These are phyloP conservation scores for Epichloe amarillans DNA, from an alignment of 2,329 filamentous ascomycete genomes.

Conservation along the genomic window DNA sequence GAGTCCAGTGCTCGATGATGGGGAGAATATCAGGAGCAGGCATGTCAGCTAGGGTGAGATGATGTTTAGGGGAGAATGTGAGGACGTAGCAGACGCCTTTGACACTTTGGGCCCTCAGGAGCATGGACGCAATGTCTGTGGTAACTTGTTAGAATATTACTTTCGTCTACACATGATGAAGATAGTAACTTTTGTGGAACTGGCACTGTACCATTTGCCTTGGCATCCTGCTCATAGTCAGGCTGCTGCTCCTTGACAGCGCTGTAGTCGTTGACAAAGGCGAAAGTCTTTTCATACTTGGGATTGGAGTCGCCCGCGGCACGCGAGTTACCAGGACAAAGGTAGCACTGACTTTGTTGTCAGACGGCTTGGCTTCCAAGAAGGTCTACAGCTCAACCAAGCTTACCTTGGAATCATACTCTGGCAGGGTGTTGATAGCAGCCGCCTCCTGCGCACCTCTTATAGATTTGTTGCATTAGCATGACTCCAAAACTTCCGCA, in stretches of 20 bases:
- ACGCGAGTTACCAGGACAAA: constrained; percentile 83
- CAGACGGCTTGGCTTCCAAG: not conserved
- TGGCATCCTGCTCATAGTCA: constrained; percentile 45
- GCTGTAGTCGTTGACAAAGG: constrained; percentile 96
- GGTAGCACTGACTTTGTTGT: constrained; percentile 54
- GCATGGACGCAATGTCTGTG: constrained; percentile 55
- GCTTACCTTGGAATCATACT: constrained; percentile 62
- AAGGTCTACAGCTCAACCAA: not conserved
- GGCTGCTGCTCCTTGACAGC: constrained; percentile 90
- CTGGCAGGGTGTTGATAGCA: constrained; percentile 54
- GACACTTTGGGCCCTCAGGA: constrained; percentile 73
- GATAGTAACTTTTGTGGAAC: too few species aligned
- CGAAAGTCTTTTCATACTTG: constrained; percentile 73
- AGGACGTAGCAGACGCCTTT: constrained; percentile 96
- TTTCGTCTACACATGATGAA: not conserved
- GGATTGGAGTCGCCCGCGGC: constrained; percentile 82
- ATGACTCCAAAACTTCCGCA: not conserved
- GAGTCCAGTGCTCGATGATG: constrained; percentile 81
- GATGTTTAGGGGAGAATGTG: constrained; percentile 87
- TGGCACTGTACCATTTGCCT: constrained; percentile 21
- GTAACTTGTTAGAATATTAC: not conserved
- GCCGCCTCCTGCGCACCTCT: constrained; percentile 69
- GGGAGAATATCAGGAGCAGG: constrained; percentile 61
- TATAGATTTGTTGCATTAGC: constrained; percentile 1
- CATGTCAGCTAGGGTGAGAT: constrained; percentile 88